A percentile compares a stretch with the other conserved stretches of the same genome.
Conservation (phyloP, 352 stramenopile species). For the Phytophthora gonapodyides region DNA sequence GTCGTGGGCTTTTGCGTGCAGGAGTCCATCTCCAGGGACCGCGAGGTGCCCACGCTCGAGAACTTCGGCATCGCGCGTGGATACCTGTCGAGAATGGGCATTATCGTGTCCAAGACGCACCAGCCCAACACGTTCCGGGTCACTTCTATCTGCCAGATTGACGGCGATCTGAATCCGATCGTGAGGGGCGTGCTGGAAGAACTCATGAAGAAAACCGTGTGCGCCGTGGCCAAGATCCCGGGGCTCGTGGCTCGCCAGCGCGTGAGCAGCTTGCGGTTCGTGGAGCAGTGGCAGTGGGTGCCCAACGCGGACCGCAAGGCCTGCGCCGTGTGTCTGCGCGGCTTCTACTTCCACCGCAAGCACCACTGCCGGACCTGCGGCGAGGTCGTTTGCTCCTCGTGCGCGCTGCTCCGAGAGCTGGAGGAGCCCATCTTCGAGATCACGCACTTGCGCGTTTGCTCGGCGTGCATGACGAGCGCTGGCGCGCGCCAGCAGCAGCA, state of each 20-base stretch:
- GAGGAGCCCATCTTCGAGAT: constrained; percentile 78
- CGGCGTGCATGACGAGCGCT: constrained; percentile 56
- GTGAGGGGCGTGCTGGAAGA: constrained; percentile 54
- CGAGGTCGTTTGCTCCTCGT: constrained; percentile 75
- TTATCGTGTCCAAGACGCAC: constrained; percentile 72
- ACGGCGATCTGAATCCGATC: constrained; percentile 55
- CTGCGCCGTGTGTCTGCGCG: constrained; percentile 69
- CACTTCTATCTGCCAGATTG: constrained; percentile 75
- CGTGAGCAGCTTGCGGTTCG: constrained; percentile 68
- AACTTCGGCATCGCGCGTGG: constrained; percentile 62
- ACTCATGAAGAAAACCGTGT: constrained; percentile 68
- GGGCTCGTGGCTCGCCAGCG: constrained; percentile 64
- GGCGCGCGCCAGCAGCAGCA: constrained; percentile 30
- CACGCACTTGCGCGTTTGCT: constrained; percentile 67
- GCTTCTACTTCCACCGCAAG: constrained; percentile 78
- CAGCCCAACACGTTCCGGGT: constrained; percentile 62
- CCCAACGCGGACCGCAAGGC: constrained; percentile 72
- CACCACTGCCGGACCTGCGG: constrained; percentile 75
- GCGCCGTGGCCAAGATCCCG: constrained; percentile 45
- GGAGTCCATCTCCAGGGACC: constrained; percentile 63
- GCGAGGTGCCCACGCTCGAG: constrained; percentile 64
- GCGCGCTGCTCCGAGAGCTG: constrained; percentile 57
- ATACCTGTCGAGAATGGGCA: constrained; percentile 59
- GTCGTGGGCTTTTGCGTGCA: constrained; percentile 79
- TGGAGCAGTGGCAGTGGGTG: constrained; percentile 84